phyloP scores from a whole-genome alignment of 441 rosid genomes.

The Erodium texanum region DNA sequence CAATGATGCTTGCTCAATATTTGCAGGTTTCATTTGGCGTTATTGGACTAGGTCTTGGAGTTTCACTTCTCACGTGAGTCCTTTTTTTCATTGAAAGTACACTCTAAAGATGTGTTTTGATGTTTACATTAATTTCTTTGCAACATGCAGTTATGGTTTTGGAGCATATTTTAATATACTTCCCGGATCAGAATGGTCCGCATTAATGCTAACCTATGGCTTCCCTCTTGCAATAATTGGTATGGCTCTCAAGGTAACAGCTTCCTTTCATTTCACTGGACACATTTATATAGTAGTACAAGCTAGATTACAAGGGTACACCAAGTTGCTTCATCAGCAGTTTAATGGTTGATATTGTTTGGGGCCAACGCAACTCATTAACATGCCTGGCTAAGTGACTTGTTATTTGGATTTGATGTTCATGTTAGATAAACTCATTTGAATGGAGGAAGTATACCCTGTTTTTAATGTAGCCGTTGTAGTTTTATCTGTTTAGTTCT shows the following conservation, averaged over 20 bases:
- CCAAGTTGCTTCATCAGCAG: background rate
- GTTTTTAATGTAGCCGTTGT: background rate
- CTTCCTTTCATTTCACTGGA: conserved; percentile 12
- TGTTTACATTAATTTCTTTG: conserved; percentile 11
- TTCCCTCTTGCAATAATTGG: conserved; percentile 95
- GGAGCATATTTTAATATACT: conserved; percentile 89
- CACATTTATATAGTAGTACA: background rate
- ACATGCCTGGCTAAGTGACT: background rate
- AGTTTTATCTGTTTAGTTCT: background rate
- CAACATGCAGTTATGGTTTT: conserved; percentile 62
- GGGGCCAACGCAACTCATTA: background rate
- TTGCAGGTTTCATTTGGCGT: conserved; percentile 88
- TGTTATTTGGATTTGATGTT: background rate
- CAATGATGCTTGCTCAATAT: background rate
- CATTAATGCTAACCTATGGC: conserved; percentile 85
- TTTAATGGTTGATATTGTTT: background rate
- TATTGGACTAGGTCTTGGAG: conserved; percentile 64
- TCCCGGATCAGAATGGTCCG: conserved; percentile 97
- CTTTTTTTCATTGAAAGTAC: conserved; percentile 1
- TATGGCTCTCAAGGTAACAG: conserved; percentile 85
- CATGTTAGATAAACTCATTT: background rate
- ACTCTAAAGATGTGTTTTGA: conserved; percentile 8
- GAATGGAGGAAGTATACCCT: background rate
- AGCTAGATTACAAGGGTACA: background rate
- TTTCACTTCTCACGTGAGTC: conserved; percentile 77